A percentile compares a stretch with the other conserved stretches of the same genome.
phyloP scores from a whole-genome alignment of 208 protist genomes.

The Leishmania mexicana region DNA sequence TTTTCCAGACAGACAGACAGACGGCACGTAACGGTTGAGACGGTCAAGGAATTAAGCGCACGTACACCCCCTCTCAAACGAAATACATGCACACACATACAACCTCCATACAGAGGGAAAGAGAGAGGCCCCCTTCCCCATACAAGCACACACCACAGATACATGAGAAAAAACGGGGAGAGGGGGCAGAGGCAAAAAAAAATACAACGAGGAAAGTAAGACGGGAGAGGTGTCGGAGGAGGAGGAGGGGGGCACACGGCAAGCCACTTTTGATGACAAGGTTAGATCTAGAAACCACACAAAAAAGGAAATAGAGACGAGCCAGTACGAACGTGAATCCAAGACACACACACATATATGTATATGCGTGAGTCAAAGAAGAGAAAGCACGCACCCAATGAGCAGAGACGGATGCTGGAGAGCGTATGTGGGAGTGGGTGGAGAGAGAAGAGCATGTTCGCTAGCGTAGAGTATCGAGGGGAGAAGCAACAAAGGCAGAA shows the following conservation, averaged over 20 bases:
- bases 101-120: neutral
- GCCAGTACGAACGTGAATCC: neutral
- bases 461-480: neutral
- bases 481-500: neutral
- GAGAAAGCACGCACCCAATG: neutral
- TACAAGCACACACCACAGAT: neutral
- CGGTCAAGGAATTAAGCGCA: neutral
- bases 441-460: neutral
- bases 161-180: neutral
- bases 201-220: neutral
- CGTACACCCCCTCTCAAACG: too few species aligned
- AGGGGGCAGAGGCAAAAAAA: neutral
- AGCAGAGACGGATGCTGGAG: neutral
- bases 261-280: neutral
- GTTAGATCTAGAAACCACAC: slow-evolving; percentile 4
- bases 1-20: neutral
- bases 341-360: neutral
- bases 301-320: slow-evolving; percentile 11
- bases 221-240: neutral
- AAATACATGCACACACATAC: neutral
- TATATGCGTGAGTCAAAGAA: neutral
- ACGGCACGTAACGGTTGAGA: neutral
- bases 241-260: neutral
- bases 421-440: neutral
- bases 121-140: too few species aligned